Evolutionary conservation across 352 stramenopile genomes (phyloP).

Genomic region (Pythium brachiatum): DNA sequence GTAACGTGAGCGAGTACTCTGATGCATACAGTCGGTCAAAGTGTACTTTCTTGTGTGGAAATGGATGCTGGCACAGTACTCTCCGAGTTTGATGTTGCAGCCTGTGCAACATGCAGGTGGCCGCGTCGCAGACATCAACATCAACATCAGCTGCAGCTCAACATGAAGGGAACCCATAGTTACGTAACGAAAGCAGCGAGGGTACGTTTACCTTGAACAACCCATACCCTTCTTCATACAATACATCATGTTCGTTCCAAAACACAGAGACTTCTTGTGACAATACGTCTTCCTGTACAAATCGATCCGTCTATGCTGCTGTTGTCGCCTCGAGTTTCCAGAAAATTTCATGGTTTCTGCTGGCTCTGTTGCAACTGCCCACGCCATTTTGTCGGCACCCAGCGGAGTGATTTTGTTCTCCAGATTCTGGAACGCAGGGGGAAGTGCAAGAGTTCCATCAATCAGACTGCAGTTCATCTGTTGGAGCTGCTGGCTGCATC

Average conservation of each 20-base stretch:
- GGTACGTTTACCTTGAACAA: neutral
- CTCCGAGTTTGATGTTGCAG: too few species aligned
- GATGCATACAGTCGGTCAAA: neutral
- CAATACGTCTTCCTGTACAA: neutral
- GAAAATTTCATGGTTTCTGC: conserved; percentile 1
- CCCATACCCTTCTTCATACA: neutral
- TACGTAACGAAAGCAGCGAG: neutral
- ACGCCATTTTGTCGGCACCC: neutral
- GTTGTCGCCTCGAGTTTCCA: neutral
- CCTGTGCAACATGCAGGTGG: too few species aligned
- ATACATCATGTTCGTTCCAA: neutral
- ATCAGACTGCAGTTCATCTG: neutral
- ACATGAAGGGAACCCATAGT: neutral
- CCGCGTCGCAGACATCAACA: neutral
- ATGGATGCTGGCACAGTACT: too few species aligned
- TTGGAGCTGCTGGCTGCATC: neutral
- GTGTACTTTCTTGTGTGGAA: conserved; percentile 1
- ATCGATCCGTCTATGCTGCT: neutral
- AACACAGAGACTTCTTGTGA: neutral
- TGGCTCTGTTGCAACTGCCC: conserved; percentile 3
- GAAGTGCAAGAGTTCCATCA: neutral
- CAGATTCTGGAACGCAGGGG: neutral
- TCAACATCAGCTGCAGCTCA: neutral
- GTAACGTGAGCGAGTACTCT: conserved; percentile 21
- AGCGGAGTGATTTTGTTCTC: conserved; percentile 3